Evolutionary conservation across 768 basidiomycete species (phyloP), one percentile per base, ranked within the genome.

Genomic region (Lyophyllum shimeji): DNA sequence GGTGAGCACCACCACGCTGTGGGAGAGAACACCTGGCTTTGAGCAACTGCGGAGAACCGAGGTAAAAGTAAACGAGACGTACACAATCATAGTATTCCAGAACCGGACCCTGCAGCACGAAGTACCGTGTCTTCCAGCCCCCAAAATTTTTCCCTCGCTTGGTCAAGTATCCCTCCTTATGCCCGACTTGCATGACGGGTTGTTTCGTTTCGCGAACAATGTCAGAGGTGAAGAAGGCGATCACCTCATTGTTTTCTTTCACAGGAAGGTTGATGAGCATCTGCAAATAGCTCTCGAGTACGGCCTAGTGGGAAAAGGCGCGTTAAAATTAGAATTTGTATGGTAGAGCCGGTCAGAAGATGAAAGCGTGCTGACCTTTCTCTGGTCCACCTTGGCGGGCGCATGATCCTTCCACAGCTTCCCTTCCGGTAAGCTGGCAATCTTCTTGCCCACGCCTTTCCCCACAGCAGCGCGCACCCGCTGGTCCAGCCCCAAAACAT

Each of bases 101-200:
- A 1, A 89, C 82, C 2, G 93, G 87, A 0, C 95, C 94, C 70
- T 93, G 89, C 23, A 98, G 78, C 7, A 98, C 93, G 65, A 98
- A 98, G 71, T 87, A 99, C 42, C 97, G 82, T 23, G 93, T 93
- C 68, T 96, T 95, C 96, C 93, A 95, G 1, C 96, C 95, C 44
- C 97, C 97, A 72, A 98, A 98, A 66, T 93, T 97, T 76, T 98
- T 94, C 20, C 95, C 95, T 55, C 94, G 82, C 74, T 98, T 98
- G 18, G 96, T 98, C 33, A 97, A 76, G 69, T 96, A 96, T 15
- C 95, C 96, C 70, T 96, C 93, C 71, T 96, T 97, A 74, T 95
- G 86, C 24, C 90, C 90, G 1, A 80, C 80, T 66, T 90, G 88
- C 75, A 83, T 83, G 18, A 90, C 90, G 1, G 90, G 88, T 58